Base-by-base conservation (phyloP, 75 land plant species). In the Selaginella moellendorffii region DNA sequence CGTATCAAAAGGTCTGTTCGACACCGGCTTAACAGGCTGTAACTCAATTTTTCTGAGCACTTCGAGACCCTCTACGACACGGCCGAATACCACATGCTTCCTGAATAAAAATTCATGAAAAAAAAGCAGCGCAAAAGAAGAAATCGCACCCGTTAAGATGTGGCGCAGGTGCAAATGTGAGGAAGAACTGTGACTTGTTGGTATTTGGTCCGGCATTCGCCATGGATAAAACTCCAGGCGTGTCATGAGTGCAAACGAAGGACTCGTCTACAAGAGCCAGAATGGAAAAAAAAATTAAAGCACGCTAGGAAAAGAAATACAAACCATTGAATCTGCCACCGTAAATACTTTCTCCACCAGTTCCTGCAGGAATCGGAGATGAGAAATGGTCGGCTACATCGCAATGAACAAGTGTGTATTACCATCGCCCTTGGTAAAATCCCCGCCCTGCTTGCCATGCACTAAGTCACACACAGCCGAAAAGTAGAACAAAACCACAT, bases 321-420 rank as follows among this genome's bases (percentile, higher is more conserved):
- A 36, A 52, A 90, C 91, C 92, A 62, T 78, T 68, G 81, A 90
- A 95, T 63, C 84, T 84, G 29, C 81, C 91, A 10, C 80, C 97
- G 71, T 86, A 95, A 25, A 95, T 90, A 72, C 99, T 90, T 65
- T 95, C 99, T 9, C 99, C 99, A 65, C 84, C 83, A 64, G 81
- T 86, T 17, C 99, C 99, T 95, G 84, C 63, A 71, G 30, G 46
- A 14, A 29, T 30, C 24, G 60, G 2, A 58, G 24, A 2, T 14
- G 12, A 66, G 21, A 66, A 36, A 14, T 14, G 10, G 14, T 36
- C 10, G 10, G 5, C 5, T 36, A 36, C 46, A 36, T n/a, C n/a
- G n/a, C n/a, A n/a, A n/a, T n/a, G n/a, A 36, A 36, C 46, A 36
- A 14, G 46, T 14, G 14, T 36, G 5, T 5, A 5, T 36, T 5